Evolutionary conservation across 371 early-diverging fungal genomes (phyloP).

Genomic region (Mucor indicus): DNA sequence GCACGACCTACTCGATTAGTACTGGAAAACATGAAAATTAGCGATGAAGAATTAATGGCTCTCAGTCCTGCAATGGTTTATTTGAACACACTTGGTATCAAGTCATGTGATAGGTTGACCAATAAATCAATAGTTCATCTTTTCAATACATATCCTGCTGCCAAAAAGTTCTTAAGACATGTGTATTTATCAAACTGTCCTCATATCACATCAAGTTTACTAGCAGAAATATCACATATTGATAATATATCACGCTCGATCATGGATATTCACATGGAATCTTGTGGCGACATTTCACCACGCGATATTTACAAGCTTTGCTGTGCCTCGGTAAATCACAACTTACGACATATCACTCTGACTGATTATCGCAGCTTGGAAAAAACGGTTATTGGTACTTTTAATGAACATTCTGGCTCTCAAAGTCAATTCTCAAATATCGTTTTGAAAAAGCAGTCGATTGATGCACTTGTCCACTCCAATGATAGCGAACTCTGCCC

Average conservation of each 20-base stretch:
- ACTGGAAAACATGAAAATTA: constrained; percentile 11
- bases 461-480: constrained; percentile 21
- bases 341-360: constrained; percentile 1
- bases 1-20: constrained; percentile 9
- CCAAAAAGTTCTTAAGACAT: not conserved
- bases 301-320: constrained; percentile 18
- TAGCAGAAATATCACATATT: too few species aligned
- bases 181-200: constrained; percentile 7
- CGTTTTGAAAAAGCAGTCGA: constrained; percentile 9
- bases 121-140: not conserved
- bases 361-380: constrained; percentile 1
- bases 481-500: constrained; percentile 3
- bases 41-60: not conserved
- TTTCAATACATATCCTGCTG: not conserved
- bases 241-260: not conserved
- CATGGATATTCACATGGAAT: constrained; percentile 11
- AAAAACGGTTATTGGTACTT: not conserved
- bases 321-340: not conserved
- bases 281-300: constrained; percentile 13
- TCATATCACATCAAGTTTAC: constrained; percentile 4
- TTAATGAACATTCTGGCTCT: not conserved
- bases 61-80: not conserved
- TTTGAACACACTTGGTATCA: constrained; percentile 2
- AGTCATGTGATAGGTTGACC: constrained; percentile 3
- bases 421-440: not conserved